Conservation (phyloP, 2,329 filamentous ascomycete species). For the Pestalotiopsis fici region DNA sequence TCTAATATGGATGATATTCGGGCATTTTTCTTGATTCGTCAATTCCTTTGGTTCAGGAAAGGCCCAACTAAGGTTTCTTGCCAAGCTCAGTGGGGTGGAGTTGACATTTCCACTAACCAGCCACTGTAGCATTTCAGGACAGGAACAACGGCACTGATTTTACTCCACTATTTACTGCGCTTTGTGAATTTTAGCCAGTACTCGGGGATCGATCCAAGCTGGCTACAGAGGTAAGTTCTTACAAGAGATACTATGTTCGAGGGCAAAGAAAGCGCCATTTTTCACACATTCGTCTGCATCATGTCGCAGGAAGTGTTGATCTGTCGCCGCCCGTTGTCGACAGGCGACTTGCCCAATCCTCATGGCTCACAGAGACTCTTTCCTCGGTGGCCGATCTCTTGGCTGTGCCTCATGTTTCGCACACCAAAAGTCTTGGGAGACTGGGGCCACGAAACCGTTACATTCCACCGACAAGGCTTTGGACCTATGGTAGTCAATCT, state of each 20-base stretch:
- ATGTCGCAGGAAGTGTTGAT: neutral
- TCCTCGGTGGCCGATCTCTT: neutral
- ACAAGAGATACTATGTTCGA: neutral
- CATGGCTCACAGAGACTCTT: neutral
- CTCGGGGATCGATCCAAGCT: neutral
- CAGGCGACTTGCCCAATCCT: neutral
- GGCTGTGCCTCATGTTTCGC: slow-evolving; percentile 3
- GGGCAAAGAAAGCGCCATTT: neutral
- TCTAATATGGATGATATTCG: neutral
- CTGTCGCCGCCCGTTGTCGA: neutral
- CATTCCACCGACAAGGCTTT: slow-evolving; percentile 1
- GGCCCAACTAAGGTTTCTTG: neutral
- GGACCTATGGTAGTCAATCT: neutral
- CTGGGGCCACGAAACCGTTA: neutral
- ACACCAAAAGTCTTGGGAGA: slow-evolving; percentile 1
- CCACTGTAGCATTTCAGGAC: neutral
- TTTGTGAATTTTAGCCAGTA: neutral
- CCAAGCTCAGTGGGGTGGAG: neutral
- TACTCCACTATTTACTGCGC: neutral
- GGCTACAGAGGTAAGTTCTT: neutral
- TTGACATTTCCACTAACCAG: neutral
- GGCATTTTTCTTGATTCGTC: neutral
- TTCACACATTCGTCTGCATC: neutral
- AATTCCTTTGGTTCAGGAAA: neutral
- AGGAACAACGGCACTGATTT: neutral